Evolutionary conservation across 495 filamentous ascomycete genomes (phyloP), one percentile per base, ranked within the genome.

Genomic region (Bombardia bombarda): DNA sequence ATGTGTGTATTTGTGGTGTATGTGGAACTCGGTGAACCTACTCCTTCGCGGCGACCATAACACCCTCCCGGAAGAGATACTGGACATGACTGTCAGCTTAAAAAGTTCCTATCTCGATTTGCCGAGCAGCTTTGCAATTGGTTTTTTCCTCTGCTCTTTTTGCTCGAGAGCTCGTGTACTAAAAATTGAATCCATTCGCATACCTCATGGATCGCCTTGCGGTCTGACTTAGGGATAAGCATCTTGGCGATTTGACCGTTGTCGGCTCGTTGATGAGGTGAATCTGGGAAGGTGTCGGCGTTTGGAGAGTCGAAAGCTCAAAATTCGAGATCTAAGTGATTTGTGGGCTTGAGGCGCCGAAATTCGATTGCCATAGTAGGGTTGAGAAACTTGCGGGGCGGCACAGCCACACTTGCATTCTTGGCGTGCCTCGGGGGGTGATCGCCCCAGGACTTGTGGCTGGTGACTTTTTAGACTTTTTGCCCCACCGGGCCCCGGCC

Each of bases 31-130:
- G 47, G 38, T 32, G 43, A 31, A 62, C 58, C 47, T 60, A 63
- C 60, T 98, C 86, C 78, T 98, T 98, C 78, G 92, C 90, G 57
- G 93, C 92, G 68, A 96, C 90, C 72, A 97, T 84, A 41, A 98
- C 92, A 68, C 92, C 92, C 86, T 98, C 92, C 60, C 90, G 87
- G 83, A 98, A 97, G 82, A 98, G 87, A 82, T 97, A 95, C 84
- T 97, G 57, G 30, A 52, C 38, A 40, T n/a, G 40, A 55, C 53
- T 44, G 60, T 71, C 60, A 71, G 68, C 58, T 40, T n/a, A n/a
- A 36, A 28, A 48, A 7, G 23, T 37, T 39, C 43, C 35, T 38
- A 9, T 16, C 21, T 26, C n/a, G 20, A 7, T 34, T 38, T 17
- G 20, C 35, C 20, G 12, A 25, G 14, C 28, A n/a, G 40, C 14